Base-by-base conservation (phyloP, 805 yeast genomes). In the Metschnikowia bowlesiae region DNA sequence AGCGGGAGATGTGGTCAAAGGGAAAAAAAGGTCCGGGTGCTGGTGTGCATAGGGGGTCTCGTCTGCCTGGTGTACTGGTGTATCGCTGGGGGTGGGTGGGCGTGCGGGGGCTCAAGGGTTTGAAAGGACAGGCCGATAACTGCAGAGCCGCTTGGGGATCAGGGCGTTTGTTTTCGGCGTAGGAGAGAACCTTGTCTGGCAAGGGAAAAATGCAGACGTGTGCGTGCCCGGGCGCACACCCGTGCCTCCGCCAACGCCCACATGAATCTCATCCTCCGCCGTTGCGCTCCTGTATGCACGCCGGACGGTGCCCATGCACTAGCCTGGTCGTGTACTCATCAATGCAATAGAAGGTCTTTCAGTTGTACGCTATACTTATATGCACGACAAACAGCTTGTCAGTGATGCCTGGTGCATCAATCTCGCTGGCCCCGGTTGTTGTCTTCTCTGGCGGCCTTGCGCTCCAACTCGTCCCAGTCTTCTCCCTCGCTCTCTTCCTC, bases 381-480 rank as follows among this genome's bases (percentile, higher is more conserved):
- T 36, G 28, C 39, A 9, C 22, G 32, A 14, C 1, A 7, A n/a
- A 7, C 18, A n/a, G n/a, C 9, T 14, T 14, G 39, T 18, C 18
- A 7, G n/a, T 18, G n/a, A 18, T 13, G 33, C 41, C 16, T n/a
- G 34, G 7, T 8, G 3, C 26, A 22, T 39, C 53, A 56, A 14
- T 56, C 60, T 31, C 60, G 52, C 31, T 58, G 39, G 16, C 35
- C 60, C 6, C 61, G 46, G 44, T 59, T 50, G 48, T 54, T 69
- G 55, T 77, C 81, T 52, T 74, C 81, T 14, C 67, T 62, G 4
- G 78, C 78, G 11, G 85, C 85, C 61, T 81, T 78, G 53, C 70
- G 73, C 56, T 82, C 86, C 67, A 81, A 66, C 58, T 80, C 85
- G 54, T 82, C 85, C 84, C 84, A 80, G 58, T 81, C 83, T 47